Evolutionary conservation across 2,329 filamentous ascomycete species (phyloP).

Genomic region (Penicillium sp.): DNA sequence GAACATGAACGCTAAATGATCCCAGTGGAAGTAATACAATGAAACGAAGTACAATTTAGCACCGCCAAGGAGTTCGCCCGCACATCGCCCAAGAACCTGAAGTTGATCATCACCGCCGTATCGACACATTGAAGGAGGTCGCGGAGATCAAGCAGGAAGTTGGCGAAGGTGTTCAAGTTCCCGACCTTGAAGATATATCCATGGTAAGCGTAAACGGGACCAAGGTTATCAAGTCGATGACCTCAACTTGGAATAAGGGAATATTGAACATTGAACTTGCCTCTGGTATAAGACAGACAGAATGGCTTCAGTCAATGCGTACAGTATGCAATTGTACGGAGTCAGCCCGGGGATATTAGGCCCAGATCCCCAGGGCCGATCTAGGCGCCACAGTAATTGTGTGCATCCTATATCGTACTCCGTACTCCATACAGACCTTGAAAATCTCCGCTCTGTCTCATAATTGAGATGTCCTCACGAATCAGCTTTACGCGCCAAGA

Average conservation of each 20-base stretch:
- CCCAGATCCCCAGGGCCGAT: not conserved
- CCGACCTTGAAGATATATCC: not conserved
- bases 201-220: not conserved
- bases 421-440: not conserved
- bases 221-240: not conserved
- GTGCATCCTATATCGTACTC: not conserved
- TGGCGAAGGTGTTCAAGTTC: no score
- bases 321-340: not conserved
- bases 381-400: not conserved
- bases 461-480: constrained; percentile 3
- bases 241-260: not conserved
- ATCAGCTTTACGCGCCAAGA: constrained; percentile 19
- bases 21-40: no score
- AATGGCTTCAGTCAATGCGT: not conserved
- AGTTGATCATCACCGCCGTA: no score
- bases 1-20: no score
- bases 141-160: no score
- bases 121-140: no score
- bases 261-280: not conserved
- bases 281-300: not conserved
- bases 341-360: not conserved
- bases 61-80: no score
- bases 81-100: no score
- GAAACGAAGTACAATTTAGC: no score
- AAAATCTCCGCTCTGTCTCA: not conserved